Evolutionary conservation across 768 basidiomycete species (phyloP).

Genomic region (Amanita rimosa): DNA sequence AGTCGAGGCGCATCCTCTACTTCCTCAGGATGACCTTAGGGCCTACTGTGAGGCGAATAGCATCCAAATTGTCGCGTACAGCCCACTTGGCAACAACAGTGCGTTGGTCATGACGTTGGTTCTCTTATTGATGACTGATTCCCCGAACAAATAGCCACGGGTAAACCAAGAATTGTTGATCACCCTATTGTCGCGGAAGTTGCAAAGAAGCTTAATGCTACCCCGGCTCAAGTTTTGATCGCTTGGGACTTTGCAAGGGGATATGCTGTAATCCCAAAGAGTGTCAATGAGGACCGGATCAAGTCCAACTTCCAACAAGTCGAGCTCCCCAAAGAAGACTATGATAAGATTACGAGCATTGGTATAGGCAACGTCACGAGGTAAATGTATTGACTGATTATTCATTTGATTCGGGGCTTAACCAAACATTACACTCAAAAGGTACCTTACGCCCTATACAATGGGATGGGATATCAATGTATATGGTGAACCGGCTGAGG

Average conservation of each 20-base stretch:
- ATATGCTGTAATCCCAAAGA: slow-evolving; percentile 79
- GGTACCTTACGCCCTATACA: slow-evolving; percentile 53
- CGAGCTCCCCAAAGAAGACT: slow-evolving; percentile 54
- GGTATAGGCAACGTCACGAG: slow-evolving; percentile 35
- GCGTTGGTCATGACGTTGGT: slow-evolving; percentile 12
- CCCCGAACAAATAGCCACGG: slow-evolving; percentile 35
- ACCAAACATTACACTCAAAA: too few relatives aligned
- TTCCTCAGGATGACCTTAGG: slow-evolving; percentile 65
- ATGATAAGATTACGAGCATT: slow-evolving; percentile 41
- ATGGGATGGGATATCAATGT: slow-evolving; percentile 64
- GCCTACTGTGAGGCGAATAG: slow-evolving; percentile 56
- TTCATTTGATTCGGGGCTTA: not conserved
- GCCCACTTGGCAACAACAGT: slow-evolving; percentile 78
- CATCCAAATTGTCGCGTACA: slow-evolving; percentile 57
- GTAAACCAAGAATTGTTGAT: slow-evolving; percentile 59
- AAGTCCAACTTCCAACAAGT: slow-evolving; percentile 72
- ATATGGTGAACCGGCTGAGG: slow-evolving; percentile 56
- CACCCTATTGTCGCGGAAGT: slow-evolving; percentile 49
- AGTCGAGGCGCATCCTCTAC: slow-evolving; percentile 73
- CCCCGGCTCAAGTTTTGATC: slow-evolving; percentile 72
- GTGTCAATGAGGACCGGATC: slow-evolving; percentile 61
- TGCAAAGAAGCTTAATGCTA: slow-evolving; percentile 50
- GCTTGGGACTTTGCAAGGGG: slow-evolving; percentile 73
- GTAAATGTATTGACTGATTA: slow-evolving; percentile 12
- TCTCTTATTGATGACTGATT: not conserved